Base-by-base conservation (phyloP, 2,329 filamentous ascomycete species). In the Fusarium chlamydosporum region DNA sequence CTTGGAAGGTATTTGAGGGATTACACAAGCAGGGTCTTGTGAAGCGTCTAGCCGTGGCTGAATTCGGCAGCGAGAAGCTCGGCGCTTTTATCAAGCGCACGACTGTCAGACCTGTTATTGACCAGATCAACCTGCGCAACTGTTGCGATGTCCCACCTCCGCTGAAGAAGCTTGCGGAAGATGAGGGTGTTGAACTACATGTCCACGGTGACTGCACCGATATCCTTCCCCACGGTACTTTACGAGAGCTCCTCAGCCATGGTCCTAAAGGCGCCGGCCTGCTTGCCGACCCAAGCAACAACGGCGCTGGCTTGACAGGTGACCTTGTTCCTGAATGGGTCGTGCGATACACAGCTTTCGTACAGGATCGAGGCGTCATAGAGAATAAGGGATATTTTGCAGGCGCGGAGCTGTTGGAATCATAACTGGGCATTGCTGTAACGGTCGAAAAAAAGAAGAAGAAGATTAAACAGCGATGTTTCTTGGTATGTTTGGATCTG, bases 301-400 rank as follows among this genome's bases (percentile, higher is more conserved):
- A 81, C 13, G 77, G 79, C 18, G 79, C 82, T 11, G 91, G 92
- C 1, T 82, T 97, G 59, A 84, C 86, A 71, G 94, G 93, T 6
- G 89, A 97, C 69, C 86, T 98, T 48, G 87, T 88, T 61, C 94
- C 96, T 29, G 90, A 95, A 77, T 99, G 96, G 95, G 96, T 98
- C 29, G 91, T 95, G 71, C 97, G 98, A 78, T 99, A 99, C 78
- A 97, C 95, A 37, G 96, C 96, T 2, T 95, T 98, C 61, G 93
- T 98, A 40, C 92, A 92, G 78, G 92, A 98, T 77, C 86, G 96
- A 55, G 96, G 96, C 15, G 96, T 99, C 10, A 95, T 99, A 70
- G 96, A 99, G 84, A 97, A 96, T 77, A 99, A 98, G 83, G 96
- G 96, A 9, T 98, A 97, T 80, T 97, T 97, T 83, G 95, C 95